Evolutionary conservation across 371 early-diverging fungal genomes (phyloP).

Genomic region (Parasitella parasitica): DNA sequence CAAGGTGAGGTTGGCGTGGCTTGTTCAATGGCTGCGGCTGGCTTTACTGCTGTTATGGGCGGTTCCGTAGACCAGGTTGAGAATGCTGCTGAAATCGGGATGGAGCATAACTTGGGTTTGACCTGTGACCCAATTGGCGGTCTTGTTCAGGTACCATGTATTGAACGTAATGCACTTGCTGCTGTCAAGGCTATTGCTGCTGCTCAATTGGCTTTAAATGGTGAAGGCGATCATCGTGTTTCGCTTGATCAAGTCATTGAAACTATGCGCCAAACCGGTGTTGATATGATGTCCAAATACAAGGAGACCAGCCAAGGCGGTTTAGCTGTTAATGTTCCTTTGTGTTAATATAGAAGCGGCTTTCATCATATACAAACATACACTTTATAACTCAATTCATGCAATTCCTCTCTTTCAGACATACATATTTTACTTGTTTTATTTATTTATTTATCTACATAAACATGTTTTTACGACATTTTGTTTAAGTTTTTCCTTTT

Average conservation of each 20-base stretch:
- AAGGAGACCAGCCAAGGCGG: constrained; percentile 95
- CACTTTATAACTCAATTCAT: neutral
- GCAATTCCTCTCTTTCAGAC: neutral
- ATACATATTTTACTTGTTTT: neutral
- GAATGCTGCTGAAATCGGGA: constrained; percentile 96
- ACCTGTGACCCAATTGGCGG: constrained; percentile 95
- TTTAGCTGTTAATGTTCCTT: constrained; percentile 85
- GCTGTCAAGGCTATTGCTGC: constrained; percentile 96
- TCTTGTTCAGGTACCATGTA: constrained; percentile 95
- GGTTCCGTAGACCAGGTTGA: constrained; percentile 88
- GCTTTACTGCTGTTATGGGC: constrained; percentile 95
- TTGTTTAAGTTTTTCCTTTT: neutral
- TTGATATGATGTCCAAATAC: constrained; percentile 94
- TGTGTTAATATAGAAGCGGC: constrained; percentile 60
- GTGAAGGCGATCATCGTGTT: constrained; percentile 88
- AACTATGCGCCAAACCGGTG: constrained; percentile 93
- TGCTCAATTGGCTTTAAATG: constrained; percentile 91
- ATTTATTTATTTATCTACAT: neutral
- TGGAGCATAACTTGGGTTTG: constrained; percentile 94
- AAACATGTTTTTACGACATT: neutral
- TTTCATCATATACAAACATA: neutral
- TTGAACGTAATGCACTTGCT: constrained; percentile 93
- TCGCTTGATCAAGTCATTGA: constrained; percentile 94
- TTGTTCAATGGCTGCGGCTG: constrained; percentile 95
- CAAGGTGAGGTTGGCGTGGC: constrained; percentile 91